Evolutionary conservation across 2,329 filamentous ascomycete species (phyloP), one percentile per base, ranked within the genome.

Genomic region (Coniella vitis): DNA sequence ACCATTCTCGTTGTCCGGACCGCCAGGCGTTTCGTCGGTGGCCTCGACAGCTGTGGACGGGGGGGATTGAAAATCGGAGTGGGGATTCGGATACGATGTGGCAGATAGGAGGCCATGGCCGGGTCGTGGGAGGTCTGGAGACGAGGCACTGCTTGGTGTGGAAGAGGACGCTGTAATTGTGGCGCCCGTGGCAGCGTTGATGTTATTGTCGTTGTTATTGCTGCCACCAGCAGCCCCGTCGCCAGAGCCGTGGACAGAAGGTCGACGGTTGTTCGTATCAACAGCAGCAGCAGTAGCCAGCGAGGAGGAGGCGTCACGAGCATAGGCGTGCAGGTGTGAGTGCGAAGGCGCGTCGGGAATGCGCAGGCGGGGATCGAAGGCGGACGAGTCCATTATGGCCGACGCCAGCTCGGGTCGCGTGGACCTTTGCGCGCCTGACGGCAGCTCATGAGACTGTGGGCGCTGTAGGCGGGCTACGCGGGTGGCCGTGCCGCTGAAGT

Each of bases 281-380:
- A 17, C 16, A 17, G 16, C 16, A 13, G 16, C 51, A 14, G 48
- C 48, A 21, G 52, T 52, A 20, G 49, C 44, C 3, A 49, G 42
- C 16, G 38, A 35, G 17, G 51, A 48, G 4, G 51, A 45, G 20
- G 34, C 22, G 39, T 45, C 48, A 17, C 39, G 12, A 14, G n/a
- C n/a, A n/a, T n/a, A n/a, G n/a, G n/a, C n/a, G n/a, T n/a, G n/a
- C n/a, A n/a, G n/a, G n/a, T n/a, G 19, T 31, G 14, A 10, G 9
- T 12, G 19, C 22, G 13, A 13, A n/a, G 10, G 36, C 35, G 8
- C 13, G 44, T 48, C 44, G 17, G 51, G 25, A 29, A 41, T 47
- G 42, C 49, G 52, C 35, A 54, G 52, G 42, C 52, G 49, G 45
- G 52, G 52, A 49, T 54, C 52, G 29, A 54, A 16, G 4, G 45